Percentiles rank a stretch among this genome's conserved stretches.
Evolutionary conservation across 2,329 filamentous ascomycete species (phyloP).

Genomic region (Allantophomopsis lycopodina): DNA sequence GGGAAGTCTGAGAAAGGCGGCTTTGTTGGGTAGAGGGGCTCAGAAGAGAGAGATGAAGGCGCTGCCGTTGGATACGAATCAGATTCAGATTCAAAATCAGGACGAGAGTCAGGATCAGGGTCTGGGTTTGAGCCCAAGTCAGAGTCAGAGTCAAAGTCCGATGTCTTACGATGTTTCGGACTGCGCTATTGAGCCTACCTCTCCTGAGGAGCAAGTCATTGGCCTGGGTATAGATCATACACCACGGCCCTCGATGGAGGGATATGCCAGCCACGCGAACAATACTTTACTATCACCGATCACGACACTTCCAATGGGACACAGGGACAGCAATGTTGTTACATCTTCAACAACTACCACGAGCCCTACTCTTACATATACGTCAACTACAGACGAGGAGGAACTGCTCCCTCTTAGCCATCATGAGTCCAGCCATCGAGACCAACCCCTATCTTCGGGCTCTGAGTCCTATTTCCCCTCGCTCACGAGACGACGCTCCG

Average conservation of each 20-base stretch:
- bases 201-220: slow-evolving; percentile 16
- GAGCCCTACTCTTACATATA: slow-evolving; percentile 44
- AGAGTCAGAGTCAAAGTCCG: not conserved
- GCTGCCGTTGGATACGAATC: slow-evolving; percentile 17
- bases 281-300: slow-evolving; percentile 13
- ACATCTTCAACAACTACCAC: slow-evolving; percentile 23
- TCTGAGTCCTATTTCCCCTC: slow-evolving; percentile 50
- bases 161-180: slow-evolving; percentile 7
- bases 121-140: not conserved
- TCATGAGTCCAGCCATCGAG: slow-evolving; percentile 29
- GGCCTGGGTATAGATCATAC: slow-evolving; percentile 33
- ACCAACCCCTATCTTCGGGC: slow-evolving; percentile 32
- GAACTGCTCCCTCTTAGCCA: slow-evolving; percentile 52
- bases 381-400: slow-evolving; percentile 75
- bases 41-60: slow-evolving; percentile 39
- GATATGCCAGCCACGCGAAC: slow-evolving; percentile 22
- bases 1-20: slow-evolving; percentile 78
- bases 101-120: too few species aligned
- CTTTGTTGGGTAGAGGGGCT: slow-evolving; percentile 62
- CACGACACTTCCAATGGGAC: slow-evolving; percentile 16
- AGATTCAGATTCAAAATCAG: too few species aligned
- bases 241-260: slow-evolving; percentile 31
- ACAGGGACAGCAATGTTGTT: slow-evolving; percentile 11
- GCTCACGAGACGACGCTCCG: slow-evolving; percentile 15
- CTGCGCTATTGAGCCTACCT: slow-evolving; percentile 8